Evolutionary conservation across 768 basidiomycete genomes (phyloP), one percentile per base, ranked within the genome.

Genomic region (Rhodotorula paludigena): DNA sequence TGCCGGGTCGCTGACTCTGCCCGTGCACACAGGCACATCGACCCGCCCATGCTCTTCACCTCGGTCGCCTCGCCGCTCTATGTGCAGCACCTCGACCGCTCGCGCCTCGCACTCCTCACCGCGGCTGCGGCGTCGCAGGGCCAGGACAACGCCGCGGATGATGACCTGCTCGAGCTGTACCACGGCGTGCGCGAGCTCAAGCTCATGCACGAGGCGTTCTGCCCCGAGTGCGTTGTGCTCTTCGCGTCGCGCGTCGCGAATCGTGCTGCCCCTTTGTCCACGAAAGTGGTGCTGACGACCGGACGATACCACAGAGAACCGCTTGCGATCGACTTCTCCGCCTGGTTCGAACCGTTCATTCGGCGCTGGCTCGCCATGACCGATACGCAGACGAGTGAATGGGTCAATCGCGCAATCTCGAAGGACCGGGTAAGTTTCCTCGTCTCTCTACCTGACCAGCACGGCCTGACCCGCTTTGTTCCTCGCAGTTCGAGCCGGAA

Each of bases 141-240:
- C 23, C 25, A 51, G 18, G 44, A 42, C 7, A 89, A 89, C 69
- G 84, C 92, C 5, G 89, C 88, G 1, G 91, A 93, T 55, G 88
- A 90, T 72, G 92, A 97, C 76, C 85, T 93, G 35, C 93, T 96
- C 73, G 83, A 87, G 3, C 80, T 98, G 21, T 97, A 92, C 75
- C 82, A 89, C 64, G 83, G 90, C 72, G 84, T 87, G 35, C 87
- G 85, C 77, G 84, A 85, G 21, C 76, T 97, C 30, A 57, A 89
- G 60, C 84, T 83, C n/a, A 90, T 97, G 89, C 86, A 85, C 74
- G 78, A 82, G 14, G 89, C 90, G 0, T 94, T 93, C 77, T 87
- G 85, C 73, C 82, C 89, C 1, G 80, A 84, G 93, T 93, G 75
- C 77, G 86, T 82, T 39, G 42, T 1, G 30, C 33, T 39, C 25